Conservation (phyloP, 2,329 filamentous ascomycete genomes). For the Didymella glomerata region DNA sequence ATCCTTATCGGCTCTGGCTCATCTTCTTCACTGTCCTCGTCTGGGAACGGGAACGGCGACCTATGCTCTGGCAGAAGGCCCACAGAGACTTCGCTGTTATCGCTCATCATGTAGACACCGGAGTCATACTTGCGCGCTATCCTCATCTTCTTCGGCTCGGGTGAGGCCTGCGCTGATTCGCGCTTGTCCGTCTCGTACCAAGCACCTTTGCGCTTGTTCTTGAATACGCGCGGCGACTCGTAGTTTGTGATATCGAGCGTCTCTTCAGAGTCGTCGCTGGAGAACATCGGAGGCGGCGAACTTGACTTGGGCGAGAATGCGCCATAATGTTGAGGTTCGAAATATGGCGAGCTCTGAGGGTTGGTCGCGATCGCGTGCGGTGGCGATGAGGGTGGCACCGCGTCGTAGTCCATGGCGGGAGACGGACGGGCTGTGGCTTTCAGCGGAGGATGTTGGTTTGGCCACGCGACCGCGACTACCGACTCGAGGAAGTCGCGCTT, state of each 20-base stretch:
- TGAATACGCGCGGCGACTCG: slow-evolving; percentile 42
- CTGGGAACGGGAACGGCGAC: slow-evolving; percentile 25
- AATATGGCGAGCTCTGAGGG: slow-evolving; percentile 39
- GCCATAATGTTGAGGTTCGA: slow-evolving; percentile 27
- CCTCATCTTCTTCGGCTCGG: slow-evolving; percentile 38
- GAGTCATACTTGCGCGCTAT: slow-evolving; percentile 45
- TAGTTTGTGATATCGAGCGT: slow-evolving; percentile 45
- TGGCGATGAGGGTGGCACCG: slow-evolving; percentile 35
- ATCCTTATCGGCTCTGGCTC: slow-evolving; percentile 16
- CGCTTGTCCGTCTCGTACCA: slow-evolving; percentile 39
- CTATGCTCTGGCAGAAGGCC: slow-evolving; percentile 25
- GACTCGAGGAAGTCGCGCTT: neutral
- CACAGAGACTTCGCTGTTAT: slow-evolving; percentile 32
- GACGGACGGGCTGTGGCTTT: neutral
- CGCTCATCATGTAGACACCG: slow-evolving; percentile 45
- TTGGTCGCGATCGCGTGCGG: slow-evolving; percentile 33
- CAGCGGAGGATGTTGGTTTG: neutral
- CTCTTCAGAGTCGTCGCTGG: slow-evolving; percentile 44
- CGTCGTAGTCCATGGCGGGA: slow-evolving; percentile 35
- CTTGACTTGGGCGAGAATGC: slow-evolving; percentile 43
- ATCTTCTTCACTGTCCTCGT: slow-evolving; percentile 9
- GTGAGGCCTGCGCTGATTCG: slow-evolving; percentile 26
- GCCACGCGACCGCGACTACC: slow-evolving; percentile 14
- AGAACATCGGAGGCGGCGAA: slow-evolving; percentile 45
- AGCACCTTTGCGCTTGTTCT: slow-evolving; percentile 44